Percentiles rank a stretch among this genome's conserved stretches.
Conservation (phyloP, 768 basidiomycete genomes). For the Pulveroboletus sp. region DNA sequence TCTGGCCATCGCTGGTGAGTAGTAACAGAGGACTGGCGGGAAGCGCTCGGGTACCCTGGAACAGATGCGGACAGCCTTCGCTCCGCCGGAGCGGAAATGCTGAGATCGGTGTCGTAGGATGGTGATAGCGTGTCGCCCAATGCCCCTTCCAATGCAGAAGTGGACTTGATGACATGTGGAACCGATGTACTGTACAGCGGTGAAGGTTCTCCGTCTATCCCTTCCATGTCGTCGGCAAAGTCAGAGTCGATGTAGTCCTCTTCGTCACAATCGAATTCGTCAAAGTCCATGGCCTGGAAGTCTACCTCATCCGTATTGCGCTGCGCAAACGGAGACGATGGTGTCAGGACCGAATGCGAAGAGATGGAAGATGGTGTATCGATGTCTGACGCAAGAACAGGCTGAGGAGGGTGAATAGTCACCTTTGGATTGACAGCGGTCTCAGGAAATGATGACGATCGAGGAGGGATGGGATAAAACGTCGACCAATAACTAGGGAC, state of each 20-base stretch:
- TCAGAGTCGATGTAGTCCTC: constrained; percentile 29
- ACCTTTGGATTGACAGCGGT: constrained; percentile 26
- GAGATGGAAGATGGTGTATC: constrained; percentile 31
- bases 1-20: constrained; percentile 17
- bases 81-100: constrained; percentile 19
- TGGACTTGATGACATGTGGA: constrained; percentile 28
- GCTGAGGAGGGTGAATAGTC: constrained; percentile 23
- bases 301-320: constrained; percentile 8
- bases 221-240: constrained; percentile 32
- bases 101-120: constrained; percentile 7
- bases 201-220: constrained; percentile 19
- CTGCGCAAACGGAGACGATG: constrained; percentile 27
- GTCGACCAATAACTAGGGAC: constrained; percentile 20
- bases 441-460: constrained; percentile 15
- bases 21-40: constrained; percentile 13
- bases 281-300: constrained; percentile 23
- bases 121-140: constrained; percentile 22
- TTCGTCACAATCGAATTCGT: constrained; percentile 32
- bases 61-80: constrained; percentile 31
- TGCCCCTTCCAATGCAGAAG: constrained; percentile 30
- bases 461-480: constrained; percentile 10
- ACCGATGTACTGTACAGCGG: constrained; percentile 20
- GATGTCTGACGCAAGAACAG: constrained; percentile 21
- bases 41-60: constrained; percentile 26
- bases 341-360: constrained; percentile 30